phyloP scores from a whole-genome alignment of 225 moss, liverwort and hornwort genomes.

The Polytrichum formosum region DNA sequence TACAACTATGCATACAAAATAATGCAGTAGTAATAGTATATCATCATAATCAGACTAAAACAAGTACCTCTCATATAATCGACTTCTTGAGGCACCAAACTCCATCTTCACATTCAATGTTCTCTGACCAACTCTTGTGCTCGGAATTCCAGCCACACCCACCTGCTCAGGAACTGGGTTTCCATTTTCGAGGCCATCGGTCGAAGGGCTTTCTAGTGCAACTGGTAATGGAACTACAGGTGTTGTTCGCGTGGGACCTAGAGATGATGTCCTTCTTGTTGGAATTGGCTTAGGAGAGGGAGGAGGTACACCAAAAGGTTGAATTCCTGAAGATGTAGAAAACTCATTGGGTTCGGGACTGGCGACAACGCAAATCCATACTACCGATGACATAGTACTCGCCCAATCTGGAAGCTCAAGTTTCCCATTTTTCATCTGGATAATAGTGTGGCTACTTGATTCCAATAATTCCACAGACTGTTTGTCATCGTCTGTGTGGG shows the following conservation, averaged over 20 bases:
- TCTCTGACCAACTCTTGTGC: slow-evolving; percentile 58
- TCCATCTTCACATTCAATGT: slow-evolving; percentile 80
- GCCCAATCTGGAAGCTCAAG: slow-evolving; percentile 62
- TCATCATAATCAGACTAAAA: too few species aligned
- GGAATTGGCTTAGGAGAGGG: slow-evolving; percentile 21
- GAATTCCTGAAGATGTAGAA: slow-evolving; percentile 9
- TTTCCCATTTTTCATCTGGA: slow-evolving; percentile 35
- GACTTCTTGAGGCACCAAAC: slow-evolving; percentile 77
- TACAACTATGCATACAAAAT: too few species aligned
- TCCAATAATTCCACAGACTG: neutral
- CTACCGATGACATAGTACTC: slow-evolving; percentile 29
- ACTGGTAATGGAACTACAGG: slow-evolving; percentile 3
- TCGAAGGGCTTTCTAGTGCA: slow-evolving; percentile 11
- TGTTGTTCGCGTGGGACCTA: neutral
- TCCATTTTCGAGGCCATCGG: slow-evolving; percentile 21
- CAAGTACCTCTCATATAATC: slow-evolving; percentile 75
- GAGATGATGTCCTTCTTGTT: neutral
- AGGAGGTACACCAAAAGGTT: slow-evolving; percentile 19
- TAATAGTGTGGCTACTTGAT: slow-evolving; percentile 8
- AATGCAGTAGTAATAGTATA: too few species aligned
- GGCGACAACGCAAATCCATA: slow-evolving; percentile 52
- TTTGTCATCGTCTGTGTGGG: neutral
- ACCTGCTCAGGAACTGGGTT: slow-evolving; percentile 17
- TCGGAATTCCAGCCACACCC: slow-evolving; percentile 3
- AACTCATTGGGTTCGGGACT: slow-evolving; percentile 18